Evolutionary conservation across 306 rosid genomes (phyloP).

Genomic region (Casuarina equisetifolia): DNA sequence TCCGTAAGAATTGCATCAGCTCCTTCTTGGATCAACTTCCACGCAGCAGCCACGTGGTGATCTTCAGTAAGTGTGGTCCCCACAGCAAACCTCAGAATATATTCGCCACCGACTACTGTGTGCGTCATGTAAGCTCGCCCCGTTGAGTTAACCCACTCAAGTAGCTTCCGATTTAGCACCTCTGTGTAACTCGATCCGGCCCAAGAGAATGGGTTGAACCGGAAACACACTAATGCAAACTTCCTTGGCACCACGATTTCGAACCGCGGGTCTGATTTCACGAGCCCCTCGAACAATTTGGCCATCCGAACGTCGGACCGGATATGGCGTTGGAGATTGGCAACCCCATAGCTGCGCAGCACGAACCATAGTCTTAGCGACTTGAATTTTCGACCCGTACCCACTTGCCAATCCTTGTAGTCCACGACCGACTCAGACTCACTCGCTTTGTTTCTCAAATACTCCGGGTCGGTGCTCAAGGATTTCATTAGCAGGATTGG

Average conservation of each 20-base stretch:
- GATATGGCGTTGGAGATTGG: slow-evolving; percentile 44
- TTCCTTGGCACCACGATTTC: slow-evolving; percentile 43
- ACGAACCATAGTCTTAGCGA: slow-evolving; percentile 54
- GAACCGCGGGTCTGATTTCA: slow-evolving; percentile 47
- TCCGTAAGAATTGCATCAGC: slow-evolving; percentile 21
- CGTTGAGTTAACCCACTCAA: slow-evolving; percentile 32
- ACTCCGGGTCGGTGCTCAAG: slow-evolving; percentile 42
- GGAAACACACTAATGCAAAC: slow-evolving; percentile 53
- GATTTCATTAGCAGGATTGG: slow-evolving; percentile 30
- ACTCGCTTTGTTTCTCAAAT: slow-evolving; percentile 44
- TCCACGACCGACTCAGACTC: slow-evolving; percentile 54
- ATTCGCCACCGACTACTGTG: slow-evolving; percentile 37
- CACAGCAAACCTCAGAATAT: slow-evolving; percentile 35
- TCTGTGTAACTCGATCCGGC: slow-evolving; percentile 4
- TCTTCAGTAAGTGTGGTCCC: slow-evolving; percentile 38
- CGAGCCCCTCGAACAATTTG: slow-evolving; percentile 43
- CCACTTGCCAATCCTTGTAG: slow-evolving; percentile 62
- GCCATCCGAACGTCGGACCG: slow-evolving; percentile 55
- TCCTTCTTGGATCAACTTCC: slow-evolving; percentile 30
- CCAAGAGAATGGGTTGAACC: slow-evolving; percentile 35
- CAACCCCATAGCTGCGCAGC: slow-evolving; percentile 53
- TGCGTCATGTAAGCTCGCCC: slow-evolving; percentile 36
- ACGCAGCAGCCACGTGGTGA: slow-evolving; percentile 35
- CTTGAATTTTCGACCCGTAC: slow-evolving; percentile 52
- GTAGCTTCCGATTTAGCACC: slow-evolving; percentile 34